phyloP scores from a whole-genome alignment of 2,329 filamentous ascomycete genomes.

The Akanthomyces muscarius region DNA sequence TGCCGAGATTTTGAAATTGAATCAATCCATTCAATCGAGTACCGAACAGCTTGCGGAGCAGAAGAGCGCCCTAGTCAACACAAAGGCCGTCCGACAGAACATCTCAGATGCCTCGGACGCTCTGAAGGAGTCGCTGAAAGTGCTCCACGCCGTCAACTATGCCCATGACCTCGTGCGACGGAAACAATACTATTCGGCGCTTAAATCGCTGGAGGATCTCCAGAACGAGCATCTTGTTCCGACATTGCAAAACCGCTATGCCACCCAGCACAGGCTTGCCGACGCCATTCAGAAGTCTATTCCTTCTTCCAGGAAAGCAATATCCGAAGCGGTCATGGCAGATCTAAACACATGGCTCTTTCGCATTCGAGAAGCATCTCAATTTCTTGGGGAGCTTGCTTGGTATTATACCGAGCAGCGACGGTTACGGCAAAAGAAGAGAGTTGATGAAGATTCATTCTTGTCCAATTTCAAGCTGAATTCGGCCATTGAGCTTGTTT shows the following conservation, averaged over 20 bases:
- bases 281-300: constrained; percentile 96
- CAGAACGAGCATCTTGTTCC: constrained; percentile 87
- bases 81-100: constrained; percentile 86
- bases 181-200: constrained; percentile 92
- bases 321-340: constrained; percentile 94
- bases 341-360: constrained; percentile 97
- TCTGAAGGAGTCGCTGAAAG: constrained; percentile 85
- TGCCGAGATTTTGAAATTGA: constrained; percentile 84
- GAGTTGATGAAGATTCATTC: constrained; percentile 70
- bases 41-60: constrained; percentile 92
- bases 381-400: constrained; percentile 91
- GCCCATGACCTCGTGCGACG: constrained; percentile 87
- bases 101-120: constrained; percentile 90
- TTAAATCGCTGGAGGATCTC: constrained; percentile 90
- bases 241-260: constrained; percentile 72
- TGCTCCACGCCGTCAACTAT: constrained; percentile 87
- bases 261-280: constrained; percentile 90
- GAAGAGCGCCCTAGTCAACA: constrained; percentile 91
- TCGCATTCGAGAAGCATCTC: constrained; percentile 89
- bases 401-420: constrained; percentile 94
- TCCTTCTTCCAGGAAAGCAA: constrained; percentile 84
- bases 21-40: constrained; percentile 90
- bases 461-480: constrained; percentile 85
- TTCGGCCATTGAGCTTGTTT: constrained; percentile 91
- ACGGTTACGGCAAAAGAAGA: constrained; percentile 75